These are phyloP conservation scores for Ogataea philodendri DNA, from an alignment of 805 yeast genomes.

Conservation along the genomic window DNA sequence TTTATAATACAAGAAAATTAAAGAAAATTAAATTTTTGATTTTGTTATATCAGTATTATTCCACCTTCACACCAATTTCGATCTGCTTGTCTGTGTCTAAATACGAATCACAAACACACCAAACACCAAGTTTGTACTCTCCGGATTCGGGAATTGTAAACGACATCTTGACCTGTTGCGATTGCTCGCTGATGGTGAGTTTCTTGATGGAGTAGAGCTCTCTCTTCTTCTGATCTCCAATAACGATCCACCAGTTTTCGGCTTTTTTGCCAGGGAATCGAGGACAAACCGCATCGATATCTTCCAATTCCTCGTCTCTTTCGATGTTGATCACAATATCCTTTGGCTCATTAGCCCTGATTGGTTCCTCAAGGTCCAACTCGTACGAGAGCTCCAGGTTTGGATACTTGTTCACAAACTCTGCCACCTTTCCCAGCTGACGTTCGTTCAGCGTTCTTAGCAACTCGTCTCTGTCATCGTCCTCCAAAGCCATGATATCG, in stretches of 20 bases:
- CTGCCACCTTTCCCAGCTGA: constrained; percentile 66
- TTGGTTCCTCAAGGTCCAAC: constrained; percentile 40
- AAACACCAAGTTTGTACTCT: constrained; percentile 57
- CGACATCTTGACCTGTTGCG: constrained; percentile 50
- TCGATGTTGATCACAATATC: constrained; percentile 48
- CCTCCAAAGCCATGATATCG: constrained; percentile 77
- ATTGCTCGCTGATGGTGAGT: constrained; percentile 50
- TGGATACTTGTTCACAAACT: constrained; percentile 88
- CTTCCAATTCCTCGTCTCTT: constrained; percentile 76
- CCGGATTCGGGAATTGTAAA: constrained; percentile 64
- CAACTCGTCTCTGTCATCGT: constrained; percentile 55
- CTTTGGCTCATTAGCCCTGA: constrained; percentile 46
- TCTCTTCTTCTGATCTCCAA: constrained; percentile 62
- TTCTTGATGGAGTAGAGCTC: constrained; percentile 75
- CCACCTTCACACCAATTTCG: constrained; percentile 35
- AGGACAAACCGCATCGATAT: constrained; percentile 57
- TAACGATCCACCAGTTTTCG: constrained; percentile 85
- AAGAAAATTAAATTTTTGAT: no score
- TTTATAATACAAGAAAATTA: no score
- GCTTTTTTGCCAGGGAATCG: constrained; percentile 56
- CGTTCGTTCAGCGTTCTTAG: constrained; percentile 49
- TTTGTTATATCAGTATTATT: no score
- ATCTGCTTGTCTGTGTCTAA: constrained; percentile 91
- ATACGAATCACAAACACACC: constrained; percentile 91
- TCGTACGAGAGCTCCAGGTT: constrained; percentile 68